phyloP scores from a whole-genome alignment of 352 stramenopile genomes.

The Globisporangium takayamanum region DNA sequence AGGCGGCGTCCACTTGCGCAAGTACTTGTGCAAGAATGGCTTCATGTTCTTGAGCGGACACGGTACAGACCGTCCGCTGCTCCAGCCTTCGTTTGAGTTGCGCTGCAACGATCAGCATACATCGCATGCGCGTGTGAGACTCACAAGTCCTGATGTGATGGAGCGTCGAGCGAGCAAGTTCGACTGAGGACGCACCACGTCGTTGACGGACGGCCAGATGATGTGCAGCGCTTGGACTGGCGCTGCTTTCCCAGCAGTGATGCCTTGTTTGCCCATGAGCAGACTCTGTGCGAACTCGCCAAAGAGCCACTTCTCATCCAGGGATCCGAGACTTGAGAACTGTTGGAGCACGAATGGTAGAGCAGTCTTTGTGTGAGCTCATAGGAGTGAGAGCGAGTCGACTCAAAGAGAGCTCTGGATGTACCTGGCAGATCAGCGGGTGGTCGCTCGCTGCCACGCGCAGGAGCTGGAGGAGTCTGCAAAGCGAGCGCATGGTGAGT shows the following conservation, averaged over 20 bases:
- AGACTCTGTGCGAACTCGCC: slow-evolving; percentile 64
- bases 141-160: too few species aligned
- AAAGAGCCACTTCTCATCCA: slow-evolving; percentile 82
- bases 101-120: slow-evolving; percentile 20
- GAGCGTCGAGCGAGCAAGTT: background rate
- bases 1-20: slow-evolving; percentile 70
- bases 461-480: slow-evolving; percentile 47
- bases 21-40: slow-evolving; percentile 78
- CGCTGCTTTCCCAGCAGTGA: slow-evolving; percentile 20
- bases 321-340: slow-evolving; percentile 77
- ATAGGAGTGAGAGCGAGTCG: background rate
- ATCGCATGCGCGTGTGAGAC: background rate
- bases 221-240: slow-evolving; percentile 59
- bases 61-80: slow-evolving; percentile 55
- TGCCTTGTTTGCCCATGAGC: slow-evolving; percentile 33
- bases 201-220: slow-evolving; percentile 74
- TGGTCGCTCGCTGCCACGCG: slow-evolving; percentile 43
- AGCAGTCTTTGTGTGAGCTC: background rate
- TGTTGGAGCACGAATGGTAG: slow-evolving; percentile 10
- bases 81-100: slow-evolving; percentile 80
- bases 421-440: slow-evolving; percentile 63
- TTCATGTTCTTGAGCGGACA: slow-evolving; percentile 86
- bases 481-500: background rate
- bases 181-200: slow-evolving; percentile 41
- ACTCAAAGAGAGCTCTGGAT: background rate